Evolutionary conservation across 306 rosid genomes (phyloP).

Genomic region (Cucurbita ficifolia): DNA sequence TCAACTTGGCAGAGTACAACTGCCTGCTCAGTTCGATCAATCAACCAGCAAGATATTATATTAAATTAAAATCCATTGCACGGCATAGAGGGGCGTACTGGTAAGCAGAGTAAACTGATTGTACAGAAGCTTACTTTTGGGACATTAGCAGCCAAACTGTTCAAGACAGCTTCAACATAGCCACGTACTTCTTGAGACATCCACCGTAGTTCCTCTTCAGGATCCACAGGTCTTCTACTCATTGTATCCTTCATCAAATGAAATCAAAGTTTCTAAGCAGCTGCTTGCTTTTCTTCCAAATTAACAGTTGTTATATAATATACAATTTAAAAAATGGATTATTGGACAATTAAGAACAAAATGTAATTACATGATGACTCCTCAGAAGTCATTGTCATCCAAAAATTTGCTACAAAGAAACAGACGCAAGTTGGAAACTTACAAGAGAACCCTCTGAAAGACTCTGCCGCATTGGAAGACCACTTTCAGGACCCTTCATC

Average conservation of each 20-base stretch:
- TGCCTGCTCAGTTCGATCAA: constrained; percentile 67
- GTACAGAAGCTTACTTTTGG: constrained; percentile 47
- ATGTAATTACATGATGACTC: neutral
- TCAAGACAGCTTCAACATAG: constrained; percentile 92
- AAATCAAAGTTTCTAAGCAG: neutral
- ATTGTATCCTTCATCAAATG: constrained; percentile 48
- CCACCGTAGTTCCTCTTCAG: constrained; percentile 98
- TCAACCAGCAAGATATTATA: constrained; percentile 7
- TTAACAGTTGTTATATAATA: neutral
- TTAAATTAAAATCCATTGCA: constrained; percentile 8
- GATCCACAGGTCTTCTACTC: constrained; percentile 90
- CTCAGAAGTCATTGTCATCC: neutral
- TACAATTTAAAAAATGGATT: neutral
- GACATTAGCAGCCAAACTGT: constrained; percentile 96
- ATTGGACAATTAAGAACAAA: neutral
- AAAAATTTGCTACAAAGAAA: neutral
- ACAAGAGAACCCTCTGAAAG: constrained; percentile 95
- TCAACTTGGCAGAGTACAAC: constrained; percentile 98
- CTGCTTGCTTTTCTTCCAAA: neutral
- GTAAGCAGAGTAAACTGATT: neutral
- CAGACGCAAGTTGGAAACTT: constrained; percentile 16
- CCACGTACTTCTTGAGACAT: constrained; percentile 99
- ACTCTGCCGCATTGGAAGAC: constrained; percentile 55
- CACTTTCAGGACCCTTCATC: constrained; percentile 48
- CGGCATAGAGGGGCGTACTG: neutral